Conservation (phyloP, 805 yeast species). For the Candida boleticola region DNA sequence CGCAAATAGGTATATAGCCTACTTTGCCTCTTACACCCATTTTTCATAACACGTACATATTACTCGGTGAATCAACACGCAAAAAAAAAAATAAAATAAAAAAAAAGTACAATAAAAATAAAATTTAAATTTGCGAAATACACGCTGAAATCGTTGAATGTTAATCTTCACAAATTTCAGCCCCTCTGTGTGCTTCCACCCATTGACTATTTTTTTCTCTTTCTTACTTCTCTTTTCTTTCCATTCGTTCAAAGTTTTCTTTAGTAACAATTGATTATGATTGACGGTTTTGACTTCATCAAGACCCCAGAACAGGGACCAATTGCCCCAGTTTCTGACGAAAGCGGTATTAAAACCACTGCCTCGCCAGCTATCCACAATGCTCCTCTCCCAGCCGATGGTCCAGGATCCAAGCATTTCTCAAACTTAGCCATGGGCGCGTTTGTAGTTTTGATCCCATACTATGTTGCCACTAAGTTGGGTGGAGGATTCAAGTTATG, state of each 20-base stretch:
- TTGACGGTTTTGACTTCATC: slow-evolving; percentile 49
- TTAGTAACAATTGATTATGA: slow-evolving; percentile 19
- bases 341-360: slow-evolving; percentile 37
- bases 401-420: slow-evolving; percentile 79
- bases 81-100: no score
- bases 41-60: no score
- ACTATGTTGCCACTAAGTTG: slow-evolving; percentile 57
- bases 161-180: no score
- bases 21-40: no score
- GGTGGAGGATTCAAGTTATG: slow-evolving; percentile 72
- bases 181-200: background rate
- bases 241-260: background rate
- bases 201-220: slow-evolving; percentile 1
- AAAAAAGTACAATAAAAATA: background rate
- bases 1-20: no score
- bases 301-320: slow-evolving; percentile 51
- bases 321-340: slow-evolving; percentile 28
- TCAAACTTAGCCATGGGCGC: slow-evolving; percentile 55
- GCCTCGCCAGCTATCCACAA: slow-evolving; percentile 71
- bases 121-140: background rate
- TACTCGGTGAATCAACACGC: no score
- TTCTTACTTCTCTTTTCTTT: slow-evolving; percentile 2
- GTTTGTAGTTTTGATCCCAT: slow-evolving; percentile 58
- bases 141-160: slow-evolving; percentile 1
- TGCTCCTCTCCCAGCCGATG: slow-evolving; percentile 89